Base-by-base conservation (phyloP, 805 yeast genomes). In the Helenozyma rhizophorensis region DNA sequence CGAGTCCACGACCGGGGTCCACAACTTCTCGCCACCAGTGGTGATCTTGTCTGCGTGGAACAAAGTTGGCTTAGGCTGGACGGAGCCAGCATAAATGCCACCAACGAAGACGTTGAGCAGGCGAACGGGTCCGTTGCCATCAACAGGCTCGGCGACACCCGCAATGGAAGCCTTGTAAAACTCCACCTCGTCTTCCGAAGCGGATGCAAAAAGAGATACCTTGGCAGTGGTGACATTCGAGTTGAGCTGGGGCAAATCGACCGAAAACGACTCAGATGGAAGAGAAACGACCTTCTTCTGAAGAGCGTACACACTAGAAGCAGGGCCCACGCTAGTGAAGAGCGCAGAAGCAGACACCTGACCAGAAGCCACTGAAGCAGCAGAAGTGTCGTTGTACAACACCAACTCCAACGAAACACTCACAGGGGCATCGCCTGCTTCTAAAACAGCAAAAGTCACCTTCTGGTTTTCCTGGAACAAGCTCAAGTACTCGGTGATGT, bases 61-160 rank as follows among this genome's bases (percentile, higher is more conserved):
- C 33, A 54, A 47, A 16, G 48, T 39, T 28, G 62, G 60, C 34
- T 55, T 52, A 29, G 62, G 62, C 22, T 47, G 33, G 16, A 55
- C 36, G 2, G 58, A 37, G 12, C 49, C 42, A 25, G 55, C 37
- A 32, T 39, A 55, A 15, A 45, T 30, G 17, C 37, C 40, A 28
- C 48, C 38, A 34, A 47, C 43, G 25, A 42, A 56, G 18, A 55
- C 47, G 33, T 56, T 52, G 29, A 56, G 40, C 28, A 43, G 48
- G 30, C 59, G 47, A 22, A 56, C 36, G 25, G 58, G 59, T 34
- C 54, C 56, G 25, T 30, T 30, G 12, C 14, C 12, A 16, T 15
- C 14, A 11, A 19, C 26, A 10, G 30, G 27, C 3, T 6, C 30
- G 5, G 26, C 32, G 4, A 24, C 25, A 21, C 35, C 32, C 13